Base-by-base conservation (phyloP, 805 yeast species). In the Ogataea trehaloabstinens region DNA sequence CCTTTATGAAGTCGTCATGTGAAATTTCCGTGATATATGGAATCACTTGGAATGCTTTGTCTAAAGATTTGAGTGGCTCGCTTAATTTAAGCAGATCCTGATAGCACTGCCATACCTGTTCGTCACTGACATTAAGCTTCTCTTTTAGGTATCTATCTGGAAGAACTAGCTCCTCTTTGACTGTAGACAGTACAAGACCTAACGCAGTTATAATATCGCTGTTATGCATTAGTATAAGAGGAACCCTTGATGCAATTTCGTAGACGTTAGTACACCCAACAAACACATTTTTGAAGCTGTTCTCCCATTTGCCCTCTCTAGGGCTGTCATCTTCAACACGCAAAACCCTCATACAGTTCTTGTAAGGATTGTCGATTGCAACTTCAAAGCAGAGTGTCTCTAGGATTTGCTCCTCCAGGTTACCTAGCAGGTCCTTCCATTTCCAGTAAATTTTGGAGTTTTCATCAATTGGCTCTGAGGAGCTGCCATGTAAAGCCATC, bases 351-450 rank as follows among this genome's bases (percentile, higher is more conserved):
- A 56, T 27, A 13, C 56, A 47, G 4, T 51, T 13, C 35, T 41
- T 54, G 44, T 71, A 70, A 4, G 78, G 77, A 13, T 67, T 63
- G 13, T 60, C 58, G 5, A 68, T 61, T 0, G 61, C 60, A 35
- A 76, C 63, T 47, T 76, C 82, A 49, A 70, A 78, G 47, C 74
- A 73, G 6, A 68, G 44, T 1, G 67, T 64, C 45, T 67, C 76
- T 36, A 68, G 64, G 40, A 67, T 59, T 49, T 64, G 55, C 53
- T 64, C 78, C 40, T 70, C 84, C 31, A 64, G 63, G 56, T 52
- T 64, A 10, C 67, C 61, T 22, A 76, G 64, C 12, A 60, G 59
- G 44, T 69, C 81, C 44, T 65, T 62, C 82, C 74, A 78, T 51
- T 66, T 64, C 72, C 72, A 68, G 46, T 64, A 76, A 31, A 67